Conservation (phyloP, 23 red algal species). For the Gracilaria gracilis region DNA sequence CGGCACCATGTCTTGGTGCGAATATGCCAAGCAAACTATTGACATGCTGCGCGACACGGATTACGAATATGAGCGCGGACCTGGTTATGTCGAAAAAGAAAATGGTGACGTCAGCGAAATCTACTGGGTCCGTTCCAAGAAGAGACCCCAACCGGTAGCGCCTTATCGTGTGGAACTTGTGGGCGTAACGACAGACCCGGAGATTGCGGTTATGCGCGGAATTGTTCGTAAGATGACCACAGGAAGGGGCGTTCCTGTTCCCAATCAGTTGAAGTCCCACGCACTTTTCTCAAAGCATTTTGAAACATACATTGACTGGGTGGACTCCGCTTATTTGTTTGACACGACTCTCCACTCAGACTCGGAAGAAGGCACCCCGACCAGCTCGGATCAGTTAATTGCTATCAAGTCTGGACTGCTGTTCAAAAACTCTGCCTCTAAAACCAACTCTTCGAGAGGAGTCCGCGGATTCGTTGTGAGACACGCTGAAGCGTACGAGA, state of each 20-base stretch:
- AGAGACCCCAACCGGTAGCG: slow-evolving; percentile 34
- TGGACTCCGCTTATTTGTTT: slow-evolving; percentile 71
- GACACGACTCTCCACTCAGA: slow-evolving; percentile 47
- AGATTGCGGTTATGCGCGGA: slow-evolving; percentile 72
- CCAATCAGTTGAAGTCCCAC: slow-evolving; percentile 69
- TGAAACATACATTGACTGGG: slow-evolving; percentile 69
- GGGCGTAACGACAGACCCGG: slow-evolving; percentile 68
- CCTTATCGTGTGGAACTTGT: slow-evolving; percentile 77
- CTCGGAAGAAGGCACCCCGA: neutral
- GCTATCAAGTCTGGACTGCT: slow-evolving; percentile 64
- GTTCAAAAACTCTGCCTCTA: slow-evolving; percentile 11
- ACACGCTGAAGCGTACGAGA: slow-evolving; percentile 41
- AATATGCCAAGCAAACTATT: slow-evolving; percentile 74
- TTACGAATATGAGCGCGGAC: slow-evolving; percentile 68
- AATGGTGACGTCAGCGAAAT: slow-evolving; percentile 62
- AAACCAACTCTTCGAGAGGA: neutral
- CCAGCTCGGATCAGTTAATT: slow-evolving; percentile 32
- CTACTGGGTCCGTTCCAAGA: slow-evolving; percentile 67
- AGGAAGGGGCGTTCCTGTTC: slow-evolving; percentile 67
- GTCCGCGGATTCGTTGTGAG: slow-evolving; percentile 51
- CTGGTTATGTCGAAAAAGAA: slow-evolving; percentile 51
- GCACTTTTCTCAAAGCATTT: slow-evolving; percentile 76
- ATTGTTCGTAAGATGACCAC: slow-evolving; percentile 71
- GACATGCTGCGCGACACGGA: slow-evolving; percentile 73
- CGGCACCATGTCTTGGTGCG: slow-evolving; percentile 71